Evolutionary conservation across 2,329 filamentous ascomycete genomes (phyloP).

Genomic region (Sporothrix humicola): DNA sequence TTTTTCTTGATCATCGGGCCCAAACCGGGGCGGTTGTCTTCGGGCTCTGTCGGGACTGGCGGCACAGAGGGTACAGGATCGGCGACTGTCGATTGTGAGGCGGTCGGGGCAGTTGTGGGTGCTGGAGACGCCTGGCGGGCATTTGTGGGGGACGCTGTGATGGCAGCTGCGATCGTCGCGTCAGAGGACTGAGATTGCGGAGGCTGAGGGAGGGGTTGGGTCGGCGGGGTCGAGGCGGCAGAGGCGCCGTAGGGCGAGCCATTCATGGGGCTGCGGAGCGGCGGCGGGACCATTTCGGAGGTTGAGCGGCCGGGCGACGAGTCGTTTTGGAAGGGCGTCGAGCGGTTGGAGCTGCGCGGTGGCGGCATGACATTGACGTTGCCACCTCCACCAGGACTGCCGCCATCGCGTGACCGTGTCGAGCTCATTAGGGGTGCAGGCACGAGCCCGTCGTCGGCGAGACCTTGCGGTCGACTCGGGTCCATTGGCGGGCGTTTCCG

Average conservation of each 20-base stretch:
- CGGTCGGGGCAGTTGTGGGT: constrained; percentile 28
- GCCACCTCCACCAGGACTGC: background rate
- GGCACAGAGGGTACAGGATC: constrained; percentile 32
- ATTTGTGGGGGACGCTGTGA: background rate
- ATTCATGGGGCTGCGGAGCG: constrained; percentile 34
- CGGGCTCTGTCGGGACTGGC: constrained; percentile 39
- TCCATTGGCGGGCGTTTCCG: constrained; percentile 71
- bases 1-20: constrained; percentile 88
- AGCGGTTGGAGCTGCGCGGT: constrained; percentile 49
- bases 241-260: constrained; percentile 27
- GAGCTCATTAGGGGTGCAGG: constrained; percentile 64
- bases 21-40: constrained; percentile 70
- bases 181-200: constrained; percentile 12
- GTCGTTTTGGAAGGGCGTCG: constrained; percentile 26
- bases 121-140: background rate
- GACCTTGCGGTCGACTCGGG: constrained; percentile 56
- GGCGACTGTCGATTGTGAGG: constrained; percentile 30
- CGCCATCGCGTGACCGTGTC: constrained; percentile 46
- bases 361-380: constrained; percentile 51
- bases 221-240: constrained; percentile 28
- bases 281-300: constrained; percentile 31
- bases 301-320: background rate
- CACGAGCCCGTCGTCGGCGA: constrained; percentile 59
- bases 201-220: constrained; percentile 30
- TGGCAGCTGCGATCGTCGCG: background rate